Evolutionary conservation across 768 basidiomycete genomes (phyloP), one percentile per base, ranked within the genome.

Genomic region (Mycena leptocephala): DNA sequence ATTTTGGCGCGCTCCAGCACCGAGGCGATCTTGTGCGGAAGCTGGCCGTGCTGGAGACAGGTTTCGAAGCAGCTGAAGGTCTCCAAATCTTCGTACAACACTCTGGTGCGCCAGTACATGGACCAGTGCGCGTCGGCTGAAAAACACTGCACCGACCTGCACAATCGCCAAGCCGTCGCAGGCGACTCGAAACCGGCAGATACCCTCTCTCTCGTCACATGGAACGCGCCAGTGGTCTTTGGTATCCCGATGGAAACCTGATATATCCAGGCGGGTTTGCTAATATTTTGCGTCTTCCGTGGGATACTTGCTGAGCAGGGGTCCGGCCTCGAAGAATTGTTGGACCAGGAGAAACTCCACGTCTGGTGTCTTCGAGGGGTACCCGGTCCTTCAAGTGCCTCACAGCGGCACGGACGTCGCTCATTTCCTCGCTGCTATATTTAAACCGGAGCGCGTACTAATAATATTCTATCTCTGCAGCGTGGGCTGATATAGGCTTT

Each of bases 71-170:
- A 87, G 20, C 86, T 98, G 41, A 96, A 98, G 63, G 91, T 88
- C 46, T 90, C 95, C 14, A 92, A 93, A 65, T 83, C 90, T 24
- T 92, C 93, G n/a, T 96, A 96, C 82, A 89, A 91, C 74, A 94
- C 91, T 77, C 86, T 97, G 76, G 94, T 97, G 80, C 93, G 93
- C 79, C 95, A 96, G 82, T 98, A 98, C 80, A 92, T 94, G 78
- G 96, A 97, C 81, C 97, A 98, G 84, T 94, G 93, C 79, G 85
- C 92, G 56, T 92, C 92, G 77, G 94, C 96, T 6, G 96, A 97
- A 81, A 92, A 92, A 77, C 92, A 95, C 72, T 92, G 96, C 32
- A 92, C 92, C 72, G 88, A 92, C 51, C 89, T 97, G 14, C 93
- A 94, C 16, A 89, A 90, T 53, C 90, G 95, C 14, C 37, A 39